Percentiles rank a stretch among this genome's conserved stretches.
phyloP scores from a whole-genome alignment of 2,329 filamentous ascomycete species.

The Monilinia vaccinii-corymbosi region DNA sequence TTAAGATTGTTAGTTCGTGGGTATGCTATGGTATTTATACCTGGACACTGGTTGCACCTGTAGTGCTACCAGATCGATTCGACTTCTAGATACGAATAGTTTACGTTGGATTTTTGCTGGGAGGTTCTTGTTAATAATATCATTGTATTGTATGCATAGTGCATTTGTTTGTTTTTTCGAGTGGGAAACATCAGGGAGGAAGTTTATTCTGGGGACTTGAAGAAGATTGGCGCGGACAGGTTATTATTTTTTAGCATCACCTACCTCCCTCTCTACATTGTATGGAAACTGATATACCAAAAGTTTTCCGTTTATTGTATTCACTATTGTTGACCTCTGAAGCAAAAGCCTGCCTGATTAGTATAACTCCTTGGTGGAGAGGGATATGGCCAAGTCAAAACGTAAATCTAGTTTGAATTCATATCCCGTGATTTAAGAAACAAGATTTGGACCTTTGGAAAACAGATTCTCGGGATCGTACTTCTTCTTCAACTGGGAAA shows the following conservation, averaged over 20 bases:
- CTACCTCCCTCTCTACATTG: neutral
- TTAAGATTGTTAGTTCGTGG: constrained; percentile 98
- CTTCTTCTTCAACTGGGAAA: constrained; percentile 18
- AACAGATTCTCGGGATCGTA: constrained; percentile 17
- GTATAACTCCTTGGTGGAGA: neutral
- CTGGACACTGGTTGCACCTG: constrained; percentile 85
- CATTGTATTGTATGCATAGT: constrained; percentile 6
- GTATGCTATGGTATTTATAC: constrained; percentile 89
- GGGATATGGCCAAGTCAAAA: neutral
- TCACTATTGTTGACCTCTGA: neutral
- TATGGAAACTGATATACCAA: neutral
- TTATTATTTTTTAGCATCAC: neutral
- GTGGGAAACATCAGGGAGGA: neutral
- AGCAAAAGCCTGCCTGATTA: neutral
- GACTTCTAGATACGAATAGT: constrained; percentile 28
- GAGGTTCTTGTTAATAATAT: neutral
- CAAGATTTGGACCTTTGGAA: constrained; percentile 5
- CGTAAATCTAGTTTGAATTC: neutral
- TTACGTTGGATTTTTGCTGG: neutral
- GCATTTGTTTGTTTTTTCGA: constrained; percentile 1
- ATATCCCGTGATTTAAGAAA: neutral
- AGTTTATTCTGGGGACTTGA: neutral
- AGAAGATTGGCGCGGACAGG: neutral
- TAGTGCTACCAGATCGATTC: constrained; percentile 79
- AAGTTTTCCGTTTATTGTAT: neutral